phyloP scores from a whole-genome alignment of 441 rosid species.

The Daphne laureola region DNA sequence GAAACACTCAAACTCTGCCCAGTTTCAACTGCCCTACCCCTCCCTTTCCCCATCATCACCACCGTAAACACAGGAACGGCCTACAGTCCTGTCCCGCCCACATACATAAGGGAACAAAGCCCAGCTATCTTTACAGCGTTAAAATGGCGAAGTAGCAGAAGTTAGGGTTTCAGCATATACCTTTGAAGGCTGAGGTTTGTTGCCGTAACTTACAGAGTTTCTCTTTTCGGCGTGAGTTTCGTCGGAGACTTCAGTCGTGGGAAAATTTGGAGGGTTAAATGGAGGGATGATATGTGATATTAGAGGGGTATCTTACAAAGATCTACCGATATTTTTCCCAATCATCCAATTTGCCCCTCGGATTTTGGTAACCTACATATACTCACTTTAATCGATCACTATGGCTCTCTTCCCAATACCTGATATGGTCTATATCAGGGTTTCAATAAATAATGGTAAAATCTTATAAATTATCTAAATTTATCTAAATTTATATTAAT shows the following conservation, averaged over 20 bases:
- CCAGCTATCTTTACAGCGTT: not conserved
- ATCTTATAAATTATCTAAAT: too few species aligned
- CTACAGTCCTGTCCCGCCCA: slow-evolving; percentile 17
- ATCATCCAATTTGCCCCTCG: too few species aligned
- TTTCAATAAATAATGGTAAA: too few species aligned
- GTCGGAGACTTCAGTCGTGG: slow-evolving; percentile 23
- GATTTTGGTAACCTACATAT: too few species aligned
- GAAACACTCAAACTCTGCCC: slow-evolving; percentile 44
- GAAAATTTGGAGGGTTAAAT: not conserved
- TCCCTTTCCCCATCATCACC: slow-evolving; percentile 83
- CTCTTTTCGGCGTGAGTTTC: slow-evolving; percentile 14
- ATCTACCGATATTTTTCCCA: too few species aligned
- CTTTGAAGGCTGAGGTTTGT: slow-evolving; percentile 17
- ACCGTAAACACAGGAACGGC: slow-evolving; percentile 17
- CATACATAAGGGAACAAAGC: not conserved
- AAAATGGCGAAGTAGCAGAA: slow-evolving; percentile 4
- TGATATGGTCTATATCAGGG: too few species aligned
- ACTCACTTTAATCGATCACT: too few species aligned
- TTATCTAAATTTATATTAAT: too few species aligned
- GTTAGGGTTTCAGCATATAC: slow-evolving; percentile 58
- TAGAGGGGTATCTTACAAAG: too few species aligned
- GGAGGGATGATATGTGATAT: not conserved
- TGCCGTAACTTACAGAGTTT: slow-evolving; percentile 1
- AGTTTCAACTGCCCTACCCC: slow-evolving; percentile 75
- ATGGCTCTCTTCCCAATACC: too few species aligned